Conservation (phyloP, 805 yeast species). For the Lipomyces mesembrius region DNA sequence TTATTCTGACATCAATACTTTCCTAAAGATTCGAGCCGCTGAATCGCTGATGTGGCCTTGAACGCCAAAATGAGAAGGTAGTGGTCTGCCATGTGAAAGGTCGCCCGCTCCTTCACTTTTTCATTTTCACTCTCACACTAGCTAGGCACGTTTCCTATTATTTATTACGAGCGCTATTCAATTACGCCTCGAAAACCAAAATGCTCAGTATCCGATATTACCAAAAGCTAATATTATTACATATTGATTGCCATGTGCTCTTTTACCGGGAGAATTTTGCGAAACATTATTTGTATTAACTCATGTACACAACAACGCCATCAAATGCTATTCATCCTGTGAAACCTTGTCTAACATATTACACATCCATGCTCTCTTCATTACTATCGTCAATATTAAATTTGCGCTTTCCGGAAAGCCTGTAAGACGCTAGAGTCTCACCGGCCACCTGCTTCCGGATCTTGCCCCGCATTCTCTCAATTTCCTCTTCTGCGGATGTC, state of each 20-base stretch:
- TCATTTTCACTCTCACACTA: no score
- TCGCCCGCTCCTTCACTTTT: no score
- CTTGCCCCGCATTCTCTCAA: constrained; percentile 85
- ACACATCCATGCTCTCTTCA: constrained; percentile 16
- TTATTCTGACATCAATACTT: background rate
- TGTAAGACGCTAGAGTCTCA: constrained; percentile 68
- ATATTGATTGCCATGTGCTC: background rate
- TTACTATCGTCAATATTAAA: constrained; percentile 65
- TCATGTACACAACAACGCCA: background rate
- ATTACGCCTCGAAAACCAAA: no score
- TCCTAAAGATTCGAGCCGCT: background rate
- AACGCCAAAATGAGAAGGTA: background rate
- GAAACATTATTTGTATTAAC: background rate
- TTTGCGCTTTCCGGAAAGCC: constrained; percentile 71
- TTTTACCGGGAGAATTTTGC: background rate
- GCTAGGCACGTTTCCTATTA: no score
- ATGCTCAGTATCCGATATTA: no score
- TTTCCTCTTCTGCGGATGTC: constrained; percentile 85
- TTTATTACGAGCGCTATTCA: no score
- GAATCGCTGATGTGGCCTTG: background rate
- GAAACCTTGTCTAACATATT: constrained; percentile 5
- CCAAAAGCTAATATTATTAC: no score
- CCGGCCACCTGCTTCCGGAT: constrained; percentile 79
- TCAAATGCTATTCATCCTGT: background rate
- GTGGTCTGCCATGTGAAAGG: background rate